Conservation (phyloP, 768 basidiomycete species). For the Basidioascus undulatus region DNA sequence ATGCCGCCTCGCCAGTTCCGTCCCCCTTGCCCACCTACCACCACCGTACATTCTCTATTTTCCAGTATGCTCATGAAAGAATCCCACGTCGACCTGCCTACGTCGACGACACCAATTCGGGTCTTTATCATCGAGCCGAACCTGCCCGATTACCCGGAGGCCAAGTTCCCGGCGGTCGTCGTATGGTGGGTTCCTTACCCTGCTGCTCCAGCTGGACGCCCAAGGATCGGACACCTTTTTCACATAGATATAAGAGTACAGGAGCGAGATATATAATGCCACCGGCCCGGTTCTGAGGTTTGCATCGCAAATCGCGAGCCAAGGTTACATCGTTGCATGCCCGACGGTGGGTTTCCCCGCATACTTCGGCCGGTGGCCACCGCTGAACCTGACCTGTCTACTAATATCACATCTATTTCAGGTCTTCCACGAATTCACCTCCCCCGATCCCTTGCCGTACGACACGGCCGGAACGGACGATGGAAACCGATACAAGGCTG, state of each 20-base stretch:
- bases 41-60: too few relatives aligned
- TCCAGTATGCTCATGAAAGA: conserved; percentile 19
- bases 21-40: too few relatives aligned
- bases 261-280: too few relatives aligned
- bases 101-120: conserved; percentile 17
- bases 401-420: too few relatives aligned
- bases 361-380: too few relatives aligned
- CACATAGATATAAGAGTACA: too few relatives aligned
- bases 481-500: conserved; percentile 87
- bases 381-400: too few relatives aligned
- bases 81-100: conserved; percentile 17
- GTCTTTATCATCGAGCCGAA: conserved; percentile 19
- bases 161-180: conserved; percentile 19
- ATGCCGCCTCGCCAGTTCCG: too few relatives aligned
- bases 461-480: conserved; percentile 62
- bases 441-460: conserved; percentile 68
- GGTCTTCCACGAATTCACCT: conserved; percentile 76
- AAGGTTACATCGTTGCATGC: conserved; percentile 16
- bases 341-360: too few relatives aligned
- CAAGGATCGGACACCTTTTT: too few relatives aligned
- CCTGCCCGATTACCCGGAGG: conserved; percentile 20
- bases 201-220: not conserved
- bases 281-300: conserved; percentile 11
- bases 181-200: conserved; percentile 11
- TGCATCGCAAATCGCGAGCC: conserved; percentile 15